Percentiles rank a stretch among this genome's conserved stretches.
Evolutionary conservation across 495 filamentous ascomycete genomes (phyloP).

Genomic region (Xylaria sp.): DNA sequence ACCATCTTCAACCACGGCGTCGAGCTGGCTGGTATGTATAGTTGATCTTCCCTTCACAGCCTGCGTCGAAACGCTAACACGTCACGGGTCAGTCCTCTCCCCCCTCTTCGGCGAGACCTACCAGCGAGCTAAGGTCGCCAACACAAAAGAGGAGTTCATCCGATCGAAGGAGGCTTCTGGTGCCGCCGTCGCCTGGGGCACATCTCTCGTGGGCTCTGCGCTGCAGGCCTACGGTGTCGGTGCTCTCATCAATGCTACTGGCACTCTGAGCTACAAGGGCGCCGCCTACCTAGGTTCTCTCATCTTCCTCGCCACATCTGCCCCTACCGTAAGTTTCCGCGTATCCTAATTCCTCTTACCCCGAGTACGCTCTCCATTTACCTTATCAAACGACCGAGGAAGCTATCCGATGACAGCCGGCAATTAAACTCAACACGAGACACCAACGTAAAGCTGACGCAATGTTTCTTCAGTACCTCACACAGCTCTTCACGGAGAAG

Average conservation of each 20-base stretch:
- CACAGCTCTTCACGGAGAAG: slow-evolving; percentile 88
- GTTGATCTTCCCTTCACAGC: neutral
- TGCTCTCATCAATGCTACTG: slow-evolving; percentile 93
- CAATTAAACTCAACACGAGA: neutral
- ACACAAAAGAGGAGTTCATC: slow-evolving; percentile 95
- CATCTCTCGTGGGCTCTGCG: slow-evolving; percentile 84
- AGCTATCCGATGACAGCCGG: neutral
- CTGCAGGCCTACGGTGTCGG: slow-evolving; percentile 94
- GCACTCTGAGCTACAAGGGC: slow-evolving; percentile 93
- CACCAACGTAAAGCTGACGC: slow-evolving; percentile 1
- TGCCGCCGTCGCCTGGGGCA: slow-evolving; percentile 89
- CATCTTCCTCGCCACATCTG: slow-evolving; percentile 89
- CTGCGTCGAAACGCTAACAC: neutral
- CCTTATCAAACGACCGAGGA: neutral
- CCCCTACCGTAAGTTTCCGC: slow-evolving; percentile 74
- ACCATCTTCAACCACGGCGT: slow-evolving; percentile 89
- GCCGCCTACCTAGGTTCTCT: slow-evolving; percentile 91
- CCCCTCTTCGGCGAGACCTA: slow-evolving; percentile 96
- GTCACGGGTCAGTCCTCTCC: slow-evolving; percentile 75
- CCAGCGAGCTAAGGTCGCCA: slow-evolving; percentile 86
- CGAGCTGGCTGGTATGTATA: slow-evolving; percentile 48
- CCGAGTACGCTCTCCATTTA: neutral
- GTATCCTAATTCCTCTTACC: no score
- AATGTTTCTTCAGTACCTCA: slow-evolving; percentile 68
- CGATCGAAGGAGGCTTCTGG: slow-evolving; percentile 89